Evolutionary conservation across 1,139 yeast species (phyloP).

Genomic region (Kluyveromyces marxianus): DNA sequence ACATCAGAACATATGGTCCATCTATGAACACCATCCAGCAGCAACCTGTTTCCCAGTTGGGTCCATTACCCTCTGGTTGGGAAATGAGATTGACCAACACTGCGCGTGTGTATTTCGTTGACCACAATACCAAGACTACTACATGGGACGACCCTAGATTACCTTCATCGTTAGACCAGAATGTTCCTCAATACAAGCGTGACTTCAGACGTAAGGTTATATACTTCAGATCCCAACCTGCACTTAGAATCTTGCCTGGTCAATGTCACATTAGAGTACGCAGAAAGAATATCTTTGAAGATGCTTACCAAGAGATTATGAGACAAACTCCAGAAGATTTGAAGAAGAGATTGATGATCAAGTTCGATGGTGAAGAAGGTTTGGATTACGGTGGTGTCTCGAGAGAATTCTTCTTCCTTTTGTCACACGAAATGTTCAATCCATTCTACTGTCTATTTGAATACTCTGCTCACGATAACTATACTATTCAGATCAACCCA

Average conservation of each 20-base stretch:
- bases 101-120: constrained; percentile 96
- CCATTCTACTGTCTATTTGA: constrained; percentile 96
- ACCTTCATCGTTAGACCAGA: constrained; percentile 94
- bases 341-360: constrained; percentile 95
- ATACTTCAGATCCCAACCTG: constrained; percentile 97
- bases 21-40: constrained; percentile 78
- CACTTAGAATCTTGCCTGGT: constrained; percentile 92
- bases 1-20: constrained; percentile 89
- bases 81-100: constrained; percentile 99
- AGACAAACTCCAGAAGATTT: constrained; percentile 97
- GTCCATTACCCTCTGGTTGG: constrained; percentile 98
- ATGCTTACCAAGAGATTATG: constrained; percentile 96
- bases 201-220: constrained; percentile 96
- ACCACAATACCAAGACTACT: constrained; percentile 96
- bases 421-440: constrained; percentile 97
- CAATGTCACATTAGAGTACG: constrained; percentile 98
- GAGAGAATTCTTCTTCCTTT: constrained; percentile 89
- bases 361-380: constrained; percentile 99
- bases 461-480: constrained; percentile 95
- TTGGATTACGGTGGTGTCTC: constrained; percentile 99
- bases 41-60: constrained; percentile 97
- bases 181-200: constrained; percentile 98
- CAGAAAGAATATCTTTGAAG: constrained; percentile 94
- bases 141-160: constrained; percentile 99
- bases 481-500: constrained; percentile 94